Evolutionary conservation across 2,329 filamentous ascomycete species (phyloP).

Genomic region (Aspergillus nomiae): DNA sequence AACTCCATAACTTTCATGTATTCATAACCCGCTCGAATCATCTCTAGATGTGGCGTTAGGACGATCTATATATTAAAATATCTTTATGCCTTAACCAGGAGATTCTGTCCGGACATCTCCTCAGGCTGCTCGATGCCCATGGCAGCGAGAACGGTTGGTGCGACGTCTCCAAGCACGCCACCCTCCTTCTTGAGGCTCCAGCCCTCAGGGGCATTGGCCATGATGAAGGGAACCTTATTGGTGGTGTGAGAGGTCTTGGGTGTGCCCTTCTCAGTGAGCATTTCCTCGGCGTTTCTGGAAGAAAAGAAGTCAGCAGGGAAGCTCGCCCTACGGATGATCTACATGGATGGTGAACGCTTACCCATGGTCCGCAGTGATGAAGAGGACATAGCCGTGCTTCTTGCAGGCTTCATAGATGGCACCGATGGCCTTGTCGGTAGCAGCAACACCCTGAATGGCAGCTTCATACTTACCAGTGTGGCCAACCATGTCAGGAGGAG

Average conservation of each 20-base stretch:
- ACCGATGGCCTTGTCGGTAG: slow-evolving; percentile 93
- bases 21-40: slow-evolving; percentile 21
- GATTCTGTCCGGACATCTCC: slow-evolving; percentile 86
- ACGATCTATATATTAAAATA: slow-evolving; percentile 21
- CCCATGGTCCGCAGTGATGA: slow-evolving; percentile 95
- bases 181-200: slow-evolving; percentile 81
- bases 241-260: slow-evolving; percentile 98
- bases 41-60: slow-evolving; percentile 22
- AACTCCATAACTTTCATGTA: slow-evolving; percentile 24
- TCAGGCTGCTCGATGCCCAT: slow-evolving; percentile 91
- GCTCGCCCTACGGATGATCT: background rate
- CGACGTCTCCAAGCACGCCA: slow-evolving; percentile 95
- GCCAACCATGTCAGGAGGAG: slow-evolving; percentile 98
- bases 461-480: slow-evolving; percentile 98
- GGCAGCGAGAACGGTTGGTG: slow-evolving; percentile 84
- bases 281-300: slow-evolving; percentile 86
- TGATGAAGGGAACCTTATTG: slow-evolving; percentile 96
- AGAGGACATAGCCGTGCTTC: slow-evolving; percentile 87
- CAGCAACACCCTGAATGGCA: slow-evolving; percentile 77
- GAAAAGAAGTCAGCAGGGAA: slow-evolving; percentile 24
- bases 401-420: slow-evolving; percentile 92
- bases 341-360: slow-evolving; percentile 39
- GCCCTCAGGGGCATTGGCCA: slow-evolving; percentile 92
- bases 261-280: slow-evolving; percentile 93
- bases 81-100: slow-evolving; percentile 69